Evolutionary conservation across 495 filamentous ascomycete genomes (phyloP).

Genomic region (Zalerion maritima): DNA sequence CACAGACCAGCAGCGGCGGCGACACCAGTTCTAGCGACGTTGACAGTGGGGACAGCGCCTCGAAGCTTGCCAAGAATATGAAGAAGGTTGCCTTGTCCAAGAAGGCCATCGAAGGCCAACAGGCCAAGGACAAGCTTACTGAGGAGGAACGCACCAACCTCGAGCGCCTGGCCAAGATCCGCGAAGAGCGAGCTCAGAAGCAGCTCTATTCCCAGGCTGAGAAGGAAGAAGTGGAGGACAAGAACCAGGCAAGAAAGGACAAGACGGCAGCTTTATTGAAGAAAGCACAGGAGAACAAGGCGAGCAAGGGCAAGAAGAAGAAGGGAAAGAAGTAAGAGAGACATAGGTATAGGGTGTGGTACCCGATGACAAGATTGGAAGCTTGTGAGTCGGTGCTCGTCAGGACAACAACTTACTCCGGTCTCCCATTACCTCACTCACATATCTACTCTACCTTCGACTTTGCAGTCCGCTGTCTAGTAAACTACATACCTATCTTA

Average conservation of each 20-base stretch:
- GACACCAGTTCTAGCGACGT: constrained; percentile 15
- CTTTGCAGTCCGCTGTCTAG: no score
- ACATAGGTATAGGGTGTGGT: no score
- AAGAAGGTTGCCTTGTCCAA: constrained; percentile 28
- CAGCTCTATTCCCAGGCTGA: constrained; percentile 40
- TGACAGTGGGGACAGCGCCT: no score
- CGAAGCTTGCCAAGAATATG: constrained; percentile 32
- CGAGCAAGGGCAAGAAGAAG: constrained; percentile 26
- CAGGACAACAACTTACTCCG: no score
- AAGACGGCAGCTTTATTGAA: constrained; percentile 38
- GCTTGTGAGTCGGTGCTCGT: no score
- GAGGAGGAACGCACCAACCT: constrained; percentile 92
- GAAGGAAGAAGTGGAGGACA: constrained; percentile 56
- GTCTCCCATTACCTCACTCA: no score
- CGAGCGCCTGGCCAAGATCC: constrained; percentile 63
- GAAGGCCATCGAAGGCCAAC: constrained; percentile 74
- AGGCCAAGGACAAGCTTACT: constrained; percentile 87
- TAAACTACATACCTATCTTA: no score
- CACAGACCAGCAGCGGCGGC: constrained; percentile 28
- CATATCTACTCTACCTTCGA: no score
- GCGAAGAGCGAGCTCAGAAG: constrained; percentile 73
- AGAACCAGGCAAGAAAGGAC: constrained; percentile 34
- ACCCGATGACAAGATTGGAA: no score
- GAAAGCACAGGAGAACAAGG: constrained; percentile 55
- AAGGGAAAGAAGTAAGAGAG: constrained; percentile 22